Evolutionary conservation across 768 basidiomycete species (phyloP), one percentile per base, ranked within the genome.

Genomic region (Lenzites betulinus): DNA sequence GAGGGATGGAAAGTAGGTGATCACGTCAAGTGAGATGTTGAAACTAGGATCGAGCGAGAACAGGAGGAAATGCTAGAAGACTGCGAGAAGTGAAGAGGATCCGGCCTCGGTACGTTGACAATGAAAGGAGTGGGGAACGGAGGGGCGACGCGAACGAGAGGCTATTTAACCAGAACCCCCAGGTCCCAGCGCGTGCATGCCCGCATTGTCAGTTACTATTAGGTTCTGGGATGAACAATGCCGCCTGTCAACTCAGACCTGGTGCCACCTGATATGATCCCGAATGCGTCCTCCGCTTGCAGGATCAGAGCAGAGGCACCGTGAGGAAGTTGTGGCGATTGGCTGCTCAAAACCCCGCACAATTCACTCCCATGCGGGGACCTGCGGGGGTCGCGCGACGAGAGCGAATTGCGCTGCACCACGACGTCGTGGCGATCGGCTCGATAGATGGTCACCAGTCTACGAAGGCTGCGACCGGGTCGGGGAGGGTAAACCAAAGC

Each of bases 71-170:
- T 55, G 49, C 53, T 35, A 33, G 59, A 12, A 41, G 59, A 54
- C 47, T 60, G 39, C 44, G 28, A 48, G 28, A 11, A 33, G 53
- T 55, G 59, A 61, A 54, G 59, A 61, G 59, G 59, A 51, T 55
- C 59, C 59, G 48, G 59, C 59, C 59, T 51, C 59, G 41, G 48
- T 61, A 39, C 53, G 59, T 61, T 55, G 59, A 61, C 18, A 15
- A 4, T 39, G 43, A 49, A 11, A 46, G 54, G 36, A 54, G 22
- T 46, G 42, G 20, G 42, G 43, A 46, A 46, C 23, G 42, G 33
- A 28, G 54, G 30, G 30, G 7, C 12, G 11, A 2, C 42, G 42
- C 11, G 23, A 22, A 11, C 13, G 30, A 13, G 28, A 23, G 12
- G 33, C 28, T 54, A 46, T 46, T 46, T 54, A 54, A 46, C 36